Base-by-base conservation (phyloP, 2,329 filamentous ascomycete genomes). In the Metarhizium sp. region DNA sequence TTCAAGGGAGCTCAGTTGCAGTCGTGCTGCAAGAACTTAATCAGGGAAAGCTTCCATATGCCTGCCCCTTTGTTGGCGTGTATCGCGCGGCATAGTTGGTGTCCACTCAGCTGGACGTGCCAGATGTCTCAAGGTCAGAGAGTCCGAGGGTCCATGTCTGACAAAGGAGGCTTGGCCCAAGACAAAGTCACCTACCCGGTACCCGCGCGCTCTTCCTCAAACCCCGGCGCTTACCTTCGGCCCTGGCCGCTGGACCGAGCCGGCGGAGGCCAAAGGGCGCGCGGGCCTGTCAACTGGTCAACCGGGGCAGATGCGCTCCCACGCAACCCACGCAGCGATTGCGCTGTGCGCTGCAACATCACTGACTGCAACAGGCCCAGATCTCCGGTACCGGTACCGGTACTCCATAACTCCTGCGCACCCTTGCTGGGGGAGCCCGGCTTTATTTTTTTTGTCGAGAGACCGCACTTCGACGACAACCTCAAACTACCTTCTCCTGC, bases 321-420 rank as follows among this genome's bases (percentile, higher is more conserved):
- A 25, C 25, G 46, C 13, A 14, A 16, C 25, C 25, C 46, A 25
- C 34, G 34, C 29, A 51, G 34, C 18, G 32, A 20, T 30, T 25
- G 29, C 54, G 54, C 46, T 42, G 50, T 50, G 43, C 32, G 8
- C 25, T 25, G 25, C 25, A 25, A 25, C 25, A 25, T 25, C 25
- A 25, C 25, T 25, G 25, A 50, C 45, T 48, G 34, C 34, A 10
- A 36, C 7, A 13, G 11, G 32, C 18, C 45, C 50, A 43, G 25
- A 20, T 47, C 54, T 56, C 57, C 57, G 57, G 51, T 58, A 56
- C 54, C 57, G 55, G 51, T 38, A 50, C 43, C 47, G n/a, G 34
- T 4, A 45, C 14, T 11, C 42, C 13, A 6, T 42, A 18, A 18
- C 42, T 20, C n/a, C n/a, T 20, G n/a, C n/a, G 18, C 6, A 10